Evolutionary conservation across 2,329 filamentous ascomycete genomes (phyloP).

Genomic region (Sarocladium brachiariae): DNA sequence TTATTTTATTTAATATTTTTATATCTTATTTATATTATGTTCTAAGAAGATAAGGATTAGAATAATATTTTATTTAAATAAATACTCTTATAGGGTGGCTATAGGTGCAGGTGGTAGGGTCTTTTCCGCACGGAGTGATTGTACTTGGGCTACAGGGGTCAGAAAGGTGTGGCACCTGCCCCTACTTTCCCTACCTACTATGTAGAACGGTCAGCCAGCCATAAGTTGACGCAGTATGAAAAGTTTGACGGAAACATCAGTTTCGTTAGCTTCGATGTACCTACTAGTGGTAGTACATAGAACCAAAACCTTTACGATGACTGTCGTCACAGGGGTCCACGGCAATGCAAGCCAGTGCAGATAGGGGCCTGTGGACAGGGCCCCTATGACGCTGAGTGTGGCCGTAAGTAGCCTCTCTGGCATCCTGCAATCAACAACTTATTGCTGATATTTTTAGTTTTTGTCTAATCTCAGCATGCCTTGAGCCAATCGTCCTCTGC

Average conservation of each 20-base stretch:
- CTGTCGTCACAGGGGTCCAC: slow-evolving; percentile 6
- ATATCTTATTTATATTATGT: too few relatives aligned
- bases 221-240: too few relatives aligned
- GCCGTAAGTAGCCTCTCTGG: not conserved
- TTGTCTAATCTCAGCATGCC: not conserved
- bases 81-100: too few relatives aligned
- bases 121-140: too few relatives aligned
- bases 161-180: too few relatives aligned
- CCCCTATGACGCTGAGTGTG: not conserved
- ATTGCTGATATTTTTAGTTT: too few relatives aligned
- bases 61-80: too few relatives aligned
- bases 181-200: not conserved
- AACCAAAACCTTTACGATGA: not conserved
- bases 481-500: not conserved
- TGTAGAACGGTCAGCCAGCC: not conserved
- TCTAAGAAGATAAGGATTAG: too few relatives aligned
- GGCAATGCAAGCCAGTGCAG: not conserved
- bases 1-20: too few relatives aligned
- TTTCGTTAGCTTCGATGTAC: not conserved
- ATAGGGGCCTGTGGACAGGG: not conserved
- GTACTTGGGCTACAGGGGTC: too few relatives aligned
- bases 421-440: not conserved
- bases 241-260: not conserved
- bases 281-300: not conserved
- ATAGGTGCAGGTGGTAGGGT: too few relatives aligned